phyloP scores from a whole-genome alignment of 1,284 basidiomycete genomes.

The Quambalaria eucalypti region DNA sequence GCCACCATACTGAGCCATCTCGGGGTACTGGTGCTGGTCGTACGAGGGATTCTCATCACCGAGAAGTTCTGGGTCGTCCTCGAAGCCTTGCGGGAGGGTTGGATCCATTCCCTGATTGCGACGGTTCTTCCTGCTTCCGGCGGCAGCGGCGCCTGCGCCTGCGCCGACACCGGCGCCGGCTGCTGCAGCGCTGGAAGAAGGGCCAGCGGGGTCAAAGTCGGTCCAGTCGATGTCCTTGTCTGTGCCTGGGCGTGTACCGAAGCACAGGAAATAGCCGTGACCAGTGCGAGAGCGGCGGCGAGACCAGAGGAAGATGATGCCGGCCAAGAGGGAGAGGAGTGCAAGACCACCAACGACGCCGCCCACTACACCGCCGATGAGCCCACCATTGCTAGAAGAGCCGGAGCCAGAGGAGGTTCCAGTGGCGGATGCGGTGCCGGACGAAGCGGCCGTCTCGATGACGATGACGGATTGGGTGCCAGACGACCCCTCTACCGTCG shows the following conservation, averaged over 20 bases:
- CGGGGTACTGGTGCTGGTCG: slow-evolving; percentile 9
- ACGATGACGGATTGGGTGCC: not conserved
- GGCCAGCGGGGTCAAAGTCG: slow-evolving; percentile 16
- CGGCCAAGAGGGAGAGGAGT: slow-evolving; percentile 19
- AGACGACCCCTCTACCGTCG: not conserved
- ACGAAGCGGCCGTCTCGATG: not conserved
- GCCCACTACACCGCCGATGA: slow-evolving; percentile 36
- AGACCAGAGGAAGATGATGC: slow-evolving; percentile 8
- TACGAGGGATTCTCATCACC: slow-evolving; percentile 10
- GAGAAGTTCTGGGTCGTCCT: slow-evolving; percentile 20
- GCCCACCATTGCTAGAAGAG: slow-evolving; percentile 16
- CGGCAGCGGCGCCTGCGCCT: slow-evolving; percentile 13
- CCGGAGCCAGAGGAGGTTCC: slow-evolving; percentile 5
- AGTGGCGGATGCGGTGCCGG: not conserved
- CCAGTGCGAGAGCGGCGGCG: slow-evolving; percentile 27
- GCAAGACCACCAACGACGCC: slow-evolving; percentile 33
- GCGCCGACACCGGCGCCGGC: slow-evolving; percentile 11
- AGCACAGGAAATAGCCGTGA: slow-evolving; percentile 34
- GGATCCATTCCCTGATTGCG: slow-evolving; percentile 15
- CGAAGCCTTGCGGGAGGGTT: slow-evolving; percentile 21
- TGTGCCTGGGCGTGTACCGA: slow-evolving; percentile 19
- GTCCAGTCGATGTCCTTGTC: slow-evolving; percentile 17
- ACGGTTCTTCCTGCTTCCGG: slow-evolving; percentile 9
- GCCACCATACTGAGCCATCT: slow-evolving; percentile 7
- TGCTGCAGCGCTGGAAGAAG: slow-evolving; percentile 23